Evolutionary conservation across 768 basidiomycete genomes (phyloP), one percentile per base, ranked within the genome.

Genomic region (Naganishia vaughanmartiniae): DNA sequence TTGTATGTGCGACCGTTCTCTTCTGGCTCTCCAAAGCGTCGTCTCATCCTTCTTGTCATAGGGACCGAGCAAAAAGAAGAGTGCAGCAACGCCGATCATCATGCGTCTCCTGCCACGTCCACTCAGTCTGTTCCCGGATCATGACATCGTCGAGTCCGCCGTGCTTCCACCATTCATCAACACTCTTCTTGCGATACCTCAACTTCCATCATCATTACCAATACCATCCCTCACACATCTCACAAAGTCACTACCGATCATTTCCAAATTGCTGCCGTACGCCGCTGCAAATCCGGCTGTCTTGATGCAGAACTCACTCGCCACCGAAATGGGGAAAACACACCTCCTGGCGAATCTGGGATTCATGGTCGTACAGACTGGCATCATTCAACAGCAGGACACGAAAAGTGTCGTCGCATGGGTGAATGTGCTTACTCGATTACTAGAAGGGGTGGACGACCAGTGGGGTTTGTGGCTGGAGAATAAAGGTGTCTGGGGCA

Each of bases 121-220:
- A 9, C 39, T 63, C 17, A 60, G 19, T 42, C 17, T 48, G 12
- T 57, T 58, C 33, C 46, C 30, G 14, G 56, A 60, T 31, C 67
- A 56, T 36, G 42, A 54, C 0, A 42, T 51, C 66, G 48, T 46
- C 54, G 19, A n/a, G 26, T 55, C 39, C 19, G 24, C 26, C 67
- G 72, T 71, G 78, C 83, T 53, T 75, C 89, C 19, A 73, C 80
- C 34, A 76, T 75, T 90, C 33, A 73, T 90, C 66, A 76, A 83
- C 19, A 80, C 83, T 71, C 86, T 94, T 67, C 83, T 95, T 69
- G 85, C 88, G 0, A 83, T 94, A 54, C 89, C 90, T 0, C 82
- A 92, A 0, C 84, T 97, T 0, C 92, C 91, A 0, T 79, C 89
- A 87, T 10, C 83, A 90, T 55, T 89, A 87, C 42, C 83, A 88